Evolutionary conservation across 805 yeast genomes (phyloP).

Genomic region (Kurtzmaniella cleridarum): DNA sequence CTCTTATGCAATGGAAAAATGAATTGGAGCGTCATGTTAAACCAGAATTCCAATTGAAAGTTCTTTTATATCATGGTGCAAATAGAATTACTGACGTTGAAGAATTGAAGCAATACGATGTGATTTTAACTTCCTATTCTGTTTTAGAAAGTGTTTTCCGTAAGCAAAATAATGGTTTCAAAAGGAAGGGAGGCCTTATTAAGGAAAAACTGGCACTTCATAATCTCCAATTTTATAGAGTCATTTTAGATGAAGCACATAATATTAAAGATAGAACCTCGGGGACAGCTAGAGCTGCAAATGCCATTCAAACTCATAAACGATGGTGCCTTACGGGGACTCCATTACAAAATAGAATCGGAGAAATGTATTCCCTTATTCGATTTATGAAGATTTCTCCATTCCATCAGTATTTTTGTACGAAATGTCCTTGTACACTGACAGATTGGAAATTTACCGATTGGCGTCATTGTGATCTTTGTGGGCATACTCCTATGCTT

Average conservation of each 20-base stretch:
- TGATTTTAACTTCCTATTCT: constrained; percentile 86
- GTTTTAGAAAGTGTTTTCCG: constrained; percentile 84
- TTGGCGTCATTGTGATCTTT: constrained; percentile 74
- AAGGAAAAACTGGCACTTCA: constrained; percentile 78
- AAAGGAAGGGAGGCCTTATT: constrained; percentile 61
- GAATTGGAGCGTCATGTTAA: constrained; percentile 82
- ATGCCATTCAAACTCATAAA: constrained; percentile 61
- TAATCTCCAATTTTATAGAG: constrained; percentile 70
- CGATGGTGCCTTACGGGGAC: constrained; percentile 95
- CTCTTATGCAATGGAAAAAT: constrained; percentile 94
- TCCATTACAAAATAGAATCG: constrained; percentile 92
- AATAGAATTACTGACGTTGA: constrained; percentile 55
- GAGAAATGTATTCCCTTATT: constrained; percentile 90
- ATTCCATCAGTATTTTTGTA: constrained; percentile 84
- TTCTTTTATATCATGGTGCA: constrained; percentile 80
- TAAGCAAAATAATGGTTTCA: constrained; percentile 78
- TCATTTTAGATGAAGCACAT: constrained; percentile 93
- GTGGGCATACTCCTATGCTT: constrained; percentile 92
- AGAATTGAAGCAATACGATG: constrained; percentile 63
- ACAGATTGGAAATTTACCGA: constrained; percentile 82
- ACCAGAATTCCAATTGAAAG: constrained; percentile 54
- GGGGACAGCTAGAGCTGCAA: constrained; percentile 91
- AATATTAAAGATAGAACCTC: constrained; percentile 93
- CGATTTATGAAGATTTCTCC: constrained; percentile 82
- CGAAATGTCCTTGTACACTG: constrained; percentile 83